phyloP scores from a whole-genome alignment of 2,329 filamentous ascomycete species.

The Leptographium lundbergii region DNA sequence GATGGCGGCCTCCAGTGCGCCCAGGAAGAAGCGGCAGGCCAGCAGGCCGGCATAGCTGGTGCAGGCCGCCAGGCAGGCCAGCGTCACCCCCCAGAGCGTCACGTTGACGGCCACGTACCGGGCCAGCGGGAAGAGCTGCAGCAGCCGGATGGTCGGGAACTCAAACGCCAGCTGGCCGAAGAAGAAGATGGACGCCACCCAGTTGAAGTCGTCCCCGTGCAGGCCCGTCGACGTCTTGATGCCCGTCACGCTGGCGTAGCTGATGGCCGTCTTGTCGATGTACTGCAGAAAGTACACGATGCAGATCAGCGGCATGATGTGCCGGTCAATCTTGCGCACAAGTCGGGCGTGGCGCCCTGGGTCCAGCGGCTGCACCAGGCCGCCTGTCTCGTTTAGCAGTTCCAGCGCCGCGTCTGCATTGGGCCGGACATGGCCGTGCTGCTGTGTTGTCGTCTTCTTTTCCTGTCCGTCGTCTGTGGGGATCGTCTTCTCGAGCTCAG shows the following conservation, averaged over 20 bases:
- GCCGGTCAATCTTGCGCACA: slow-evolving; percentile 5
- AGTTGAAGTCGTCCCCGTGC: slow-evolving; percentile 5
- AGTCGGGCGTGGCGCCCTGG: background rate
- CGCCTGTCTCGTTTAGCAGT: background rate
- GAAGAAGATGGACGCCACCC: slow-evolving; percentile 5
- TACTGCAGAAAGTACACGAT: slow-evolving; percentile 8
- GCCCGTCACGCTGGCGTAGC: slow-evolving; percentile 6
- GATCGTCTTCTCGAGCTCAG: background rate
- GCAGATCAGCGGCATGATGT: slow-evolving; percentile 9
- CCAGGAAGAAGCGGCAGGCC: slow-evolving; percentile 16
- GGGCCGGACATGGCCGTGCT: background rate
- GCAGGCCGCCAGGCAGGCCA: slow-evolving; percentile 4
- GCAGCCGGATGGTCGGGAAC: slow-evolving; percentile 4
- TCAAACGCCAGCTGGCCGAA: slow-evolving; percentile 6
- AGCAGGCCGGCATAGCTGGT: slow-evolving; percentile 9
- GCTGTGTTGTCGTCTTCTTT: background rate
- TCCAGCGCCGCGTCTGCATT: slow-evolving; percentile 1
- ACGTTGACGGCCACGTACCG: slow-evolving; percentile 5
- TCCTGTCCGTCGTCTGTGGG: background rate
- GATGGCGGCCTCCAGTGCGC: slow-evolving; percentile 15
- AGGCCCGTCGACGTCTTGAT: background rate
- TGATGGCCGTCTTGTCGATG: slow-evolving; percentile 7
- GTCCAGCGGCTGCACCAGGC: background rate
- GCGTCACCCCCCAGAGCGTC: slow-evolving; percentile 5
- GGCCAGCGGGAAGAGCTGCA: slow-evolving; percentile 5